Evolutionary conservation across 1,284 basidiomycete genomes (phyloP).

Genomic region (Salmacisia buchloeana): DNA sequence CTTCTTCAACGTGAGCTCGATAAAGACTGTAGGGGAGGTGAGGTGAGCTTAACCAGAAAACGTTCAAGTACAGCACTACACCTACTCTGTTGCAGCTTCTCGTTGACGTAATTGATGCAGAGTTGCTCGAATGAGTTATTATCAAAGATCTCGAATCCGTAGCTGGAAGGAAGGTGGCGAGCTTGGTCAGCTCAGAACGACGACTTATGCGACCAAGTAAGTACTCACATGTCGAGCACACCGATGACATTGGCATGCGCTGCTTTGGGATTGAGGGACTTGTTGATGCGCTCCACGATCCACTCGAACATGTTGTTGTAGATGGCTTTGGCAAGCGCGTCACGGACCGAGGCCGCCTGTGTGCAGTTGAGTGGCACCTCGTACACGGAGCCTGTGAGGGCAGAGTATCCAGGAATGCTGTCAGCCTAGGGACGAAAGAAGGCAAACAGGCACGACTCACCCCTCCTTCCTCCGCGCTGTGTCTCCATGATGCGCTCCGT

Average conservation of each 20-base stretch:
- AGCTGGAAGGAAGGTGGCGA: slow-evolving; percentile 13
- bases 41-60: neutral
- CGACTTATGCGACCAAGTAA: slow-evolving; percentile 14
- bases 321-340: slow-evolving; percentile 90
- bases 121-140: slow-evolving; percentile 99
- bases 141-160: slow-evolving; percentile 90
- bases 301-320: slow-evolving; percentile 99
- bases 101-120: slow-evolving; percentile 99
- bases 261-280: slow-evolving; percentile 73
- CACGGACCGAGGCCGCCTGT: slow-evolving; percentile 79
- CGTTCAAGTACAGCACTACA: neutral
- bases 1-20: slow-evolving; percentile 95
- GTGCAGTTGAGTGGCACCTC: slow-evolving; percentile 92
- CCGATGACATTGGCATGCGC: slow-evolving; percentile 81
- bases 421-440: too few relatives aligned
- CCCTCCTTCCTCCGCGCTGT: slow-evolving; percentile 67
- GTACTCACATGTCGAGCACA: slow-evolving; percentile 87
- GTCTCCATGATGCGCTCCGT: slow-evolving; percentile 87
- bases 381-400: slow-evolving; percentile 66
- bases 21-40: slow-evolving; percentile 65
- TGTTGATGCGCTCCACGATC: slow-evolving; percentile 94
- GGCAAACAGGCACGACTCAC: slow-evolving; percentile 54
- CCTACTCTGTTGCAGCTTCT: slow-evolving; percentile 75
- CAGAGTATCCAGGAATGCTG: too few relatives aligned
- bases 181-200: neutral